These are phyloP conservation scores for Chalciporus piperatus DNA, from an alignment of 768 basidiomycete genomes.

Conservation along the genomic window DNA sequence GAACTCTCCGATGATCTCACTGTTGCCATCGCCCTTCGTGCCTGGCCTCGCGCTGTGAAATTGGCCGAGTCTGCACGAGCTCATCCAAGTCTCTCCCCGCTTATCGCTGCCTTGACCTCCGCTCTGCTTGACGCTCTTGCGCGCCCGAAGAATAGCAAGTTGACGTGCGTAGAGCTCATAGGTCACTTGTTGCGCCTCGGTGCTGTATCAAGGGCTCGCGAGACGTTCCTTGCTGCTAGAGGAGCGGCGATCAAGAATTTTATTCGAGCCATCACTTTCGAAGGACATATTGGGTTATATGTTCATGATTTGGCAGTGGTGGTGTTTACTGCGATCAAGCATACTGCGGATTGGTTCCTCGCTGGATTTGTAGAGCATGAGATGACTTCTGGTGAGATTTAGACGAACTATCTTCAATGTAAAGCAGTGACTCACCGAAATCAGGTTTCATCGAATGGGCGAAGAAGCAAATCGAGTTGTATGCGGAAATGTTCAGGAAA, in stretches of 20 bases:
- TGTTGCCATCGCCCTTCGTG: conserved; percentile 83
- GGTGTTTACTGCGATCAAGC: conserved; percentile 91
- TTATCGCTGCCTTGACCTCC: conserved; percentile 65
- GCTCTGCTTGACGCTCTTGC: conserved; percentile 75
- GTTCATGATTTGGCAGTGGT: conserved; percentile 86
- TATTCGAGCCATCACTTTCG: conserved; percentile 85
- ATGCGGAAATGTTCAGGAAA: conserved; percentile 80
- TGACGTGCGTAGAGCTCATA: conserved; percentile 67
- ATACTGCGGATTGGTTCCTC: conserved; percentile 97
- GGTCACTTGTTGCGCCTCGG: conserved; percentile 71
- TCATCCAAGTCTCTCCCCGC: conserved; percentile 59
- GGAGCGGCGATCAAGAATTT: conserved; percentile 69
- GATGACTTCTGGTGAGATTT: conserved; percentile 78
- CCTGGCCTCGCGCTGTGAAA: conserved; percentile 85
- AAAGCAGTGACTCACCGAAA: neutral
- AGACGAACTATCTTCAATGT: neutral
- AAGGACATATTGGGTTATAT: conserved; percentile 84
- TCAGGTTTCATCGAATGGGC: conserved; percentile 95
- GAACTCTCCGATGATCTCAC: conserved; percentile 92
- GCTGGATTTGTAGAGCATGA: conserved; percentile 95
- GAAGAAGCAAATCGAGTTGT: conserved; percentile 77
- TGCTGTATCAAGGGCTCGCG: conserved; percentile 74
- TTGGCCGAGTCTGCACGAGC: conserved; percentile 81
- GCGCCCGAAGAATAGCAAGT: conserved; percentile 73
- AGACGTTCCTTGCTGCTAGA: conserved; percentile 79